These are phyloP conservation scores for Solanum neorickii DNA, from an alignment of 257 asterid species.

Conservation along the genomic window DNA sequence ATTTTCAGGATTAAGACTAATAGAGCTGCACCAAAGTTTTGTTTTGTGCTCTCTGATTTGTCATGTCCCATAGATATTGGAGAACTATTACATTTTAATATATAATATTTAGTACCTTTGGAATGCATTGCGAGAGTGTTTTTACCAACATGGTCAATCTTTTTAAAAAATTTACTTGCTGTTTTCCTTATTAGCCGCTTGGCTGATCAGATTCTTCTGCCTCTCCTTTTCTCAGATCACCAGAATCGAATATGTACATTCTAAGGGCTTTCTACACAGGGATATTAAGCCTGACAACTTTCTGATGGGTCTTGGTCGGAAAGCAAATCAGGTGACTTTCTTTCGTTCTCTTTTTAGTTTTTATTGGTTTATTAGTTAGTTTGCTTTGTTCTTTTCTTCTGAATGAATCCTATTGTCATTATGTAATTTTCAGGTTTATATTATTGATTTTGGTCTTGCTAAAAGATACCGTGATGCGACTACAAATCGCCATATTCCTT, in stretches of 20 bases:
- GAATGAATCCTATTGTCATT: background rate
- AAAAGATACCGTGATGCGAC: conserved; percentile 84
- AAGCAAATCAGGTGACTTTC: conserved; percentile 74
- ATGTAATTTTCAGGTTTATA: conserved; percentile 49
- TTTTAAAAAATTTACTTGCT: background rate
- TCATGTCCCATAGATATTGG: background rate
- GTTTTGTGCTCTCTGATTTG: background rate
- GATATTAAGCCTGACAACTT: conserved; percentile 96
- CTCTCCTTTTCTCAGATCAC: conserved; percentile 40
- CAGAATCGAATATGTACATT: conserved; percentile 80
- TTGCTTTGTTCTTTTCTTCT: background rate
- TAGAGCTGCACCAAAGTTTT: background rate
- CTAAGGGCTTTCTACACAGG: conserved; percentile 88
- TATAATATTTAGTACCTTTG: background rate
- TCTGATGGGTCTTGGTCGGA: conserved; percentile 97
- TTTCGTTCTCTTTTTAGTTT: background rate
- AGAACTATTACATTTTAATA: background rate
- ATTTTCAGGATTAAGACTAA: background rate
- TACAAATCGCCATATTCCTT: conserved; percentile 79
- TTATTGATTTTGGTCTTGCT: conserved; percentile 93
- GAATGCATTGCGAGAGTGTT: background rate
- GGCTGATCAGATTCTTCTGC: background rate
- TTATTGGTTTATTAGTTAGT: background rate
- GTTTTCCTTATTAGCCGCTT: background rate
- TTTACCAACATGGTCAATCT: background rate